phyloP scores from a whole-genome alignment of 371 early-diverging fungal genomes.

The Mortierella sp. region DNA sequence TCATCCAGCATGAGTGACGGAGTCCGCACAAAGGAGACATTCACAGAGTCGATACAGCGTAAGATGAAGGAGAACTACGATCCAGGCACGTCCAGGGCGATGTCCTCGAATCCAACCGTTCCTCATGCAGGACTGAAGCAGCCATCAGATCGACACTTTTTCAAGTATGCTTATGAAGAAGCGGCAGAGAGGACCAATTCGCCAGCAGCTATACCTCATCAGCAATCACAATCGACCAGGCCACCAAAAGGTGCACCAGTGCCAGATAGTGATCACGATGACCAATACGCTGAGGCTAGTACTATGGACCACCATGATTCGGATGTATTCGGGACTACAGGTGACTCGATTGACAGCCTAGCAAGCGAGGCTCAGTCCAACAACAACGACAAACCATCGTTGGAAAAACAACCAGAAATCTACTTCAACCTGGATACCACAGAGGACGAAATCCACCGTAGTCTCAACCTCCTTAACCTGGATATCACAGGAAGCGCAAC shows the following conservation, averaged over 20 bases:
- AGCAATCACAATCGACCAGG: background rate
- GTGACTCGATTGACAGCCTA: too few relatives aligned
- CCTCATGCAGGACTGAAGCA: background rate
- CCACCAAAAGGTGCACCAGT: background rate
- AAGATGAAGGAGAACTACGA: conserved; percentile 31
- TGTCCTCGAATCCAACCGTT: conserved; percentile 1
- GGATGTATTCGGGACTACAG: background rate
- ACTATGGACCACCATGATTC: background rate
- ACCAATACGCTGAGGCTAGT: background rate
- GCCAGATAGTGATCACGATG: too few relatives aligned
- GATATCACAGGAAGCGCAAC: conserved; percentile 47
- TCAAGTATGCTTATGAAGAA: too few relatives aligned
- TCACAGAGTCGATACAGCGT: conserved; percentile 34
- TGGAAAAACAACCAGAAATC: conserved; percentile 31
- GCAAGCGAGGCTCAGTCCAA: background rate
- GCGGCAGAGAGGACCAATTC: background rate
- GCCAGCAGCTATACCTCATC: background rate
- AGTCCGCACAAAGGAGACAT: conserved; percentile 26
- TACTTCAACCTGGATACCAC: conserved; percentile 47
- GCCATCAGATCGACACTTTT: too few relatives aligned
- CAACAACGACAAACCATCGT: background rate
- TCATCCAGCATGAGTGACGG: conserved; percentile 19
- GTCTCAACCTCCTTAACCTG: conserved; percentile 39
- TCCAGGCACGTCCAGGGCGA: conserved; percentile 16
- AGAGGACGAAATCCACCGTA: conserved; percentile 47